These are phyloP conservation scores for Aureobasidium lini DNA, from an alignment of 2,329 filamentous ascomycete species.

Conservation along the genomic window DNA sequence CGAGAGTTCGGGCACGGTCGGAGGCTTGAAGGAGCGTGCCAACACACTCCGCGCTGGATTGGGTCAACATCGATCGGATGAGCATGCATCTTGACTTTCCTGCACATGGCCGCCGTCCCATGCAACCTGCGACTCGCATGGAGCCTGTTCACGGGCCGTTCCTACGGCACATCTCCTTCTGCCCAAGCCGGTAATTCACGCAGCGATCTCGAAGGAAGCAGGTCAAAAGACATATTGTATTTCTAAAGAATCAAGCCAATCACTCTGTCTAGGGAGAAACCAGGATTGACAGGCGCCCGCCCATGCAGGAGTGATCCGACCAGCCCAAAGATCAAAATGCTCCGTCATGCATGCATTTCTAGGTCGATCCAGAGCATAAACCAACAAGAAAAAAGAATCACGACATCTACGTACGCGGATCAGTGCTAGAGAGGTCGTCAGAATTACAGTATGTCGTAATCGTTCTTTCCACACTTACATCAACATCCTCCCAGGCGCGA, in stretches of 20 bases:
- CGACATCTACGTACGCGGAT: background rate
- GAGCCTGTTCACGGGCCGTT: conserved; percentile 6
- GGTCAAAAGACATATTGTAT: background rate
- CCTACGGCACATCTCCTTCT: background rate
- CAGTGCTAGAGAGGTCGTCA: conserved; percentile 3
- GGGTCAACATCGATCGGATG: background rate
- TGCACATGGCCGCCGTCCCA: conserved; percentile 1
- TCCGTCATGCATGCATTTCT: background rate
- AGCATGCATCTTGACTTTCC: background rate
- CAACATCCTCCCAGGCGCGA: conserved; percentile 76
- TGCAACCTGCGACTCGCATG: conserved; percentile 1
- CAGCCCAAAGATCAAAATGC: background rate
- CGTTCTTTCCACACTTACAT: conserved; percentile 22
- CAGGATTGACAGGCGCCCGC: background rate
- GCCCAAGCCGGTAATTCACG: conserved; percentile 4
- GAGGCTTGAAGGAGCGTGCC: conserved; percentile 1
- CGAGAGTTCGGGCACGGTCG: background rate
- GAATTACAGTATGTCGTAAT: background rate
- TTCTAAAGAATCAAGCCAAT: background rate
- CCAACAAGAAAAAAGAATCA: background rate
- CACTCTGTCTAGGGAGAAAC: background rate
- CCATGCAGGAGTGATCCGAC: background rate
- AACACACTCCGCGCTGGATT: background rate
- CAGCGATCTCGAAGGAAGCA: background rate
- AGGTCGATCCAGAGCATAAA: background rate